A percentile compares a stretch with the other conserved stretches of the same genome.
Evolutionary conservation across 208 protist genomes (phyloP).

Genomic region (Leishmania mexicana): DNA sequence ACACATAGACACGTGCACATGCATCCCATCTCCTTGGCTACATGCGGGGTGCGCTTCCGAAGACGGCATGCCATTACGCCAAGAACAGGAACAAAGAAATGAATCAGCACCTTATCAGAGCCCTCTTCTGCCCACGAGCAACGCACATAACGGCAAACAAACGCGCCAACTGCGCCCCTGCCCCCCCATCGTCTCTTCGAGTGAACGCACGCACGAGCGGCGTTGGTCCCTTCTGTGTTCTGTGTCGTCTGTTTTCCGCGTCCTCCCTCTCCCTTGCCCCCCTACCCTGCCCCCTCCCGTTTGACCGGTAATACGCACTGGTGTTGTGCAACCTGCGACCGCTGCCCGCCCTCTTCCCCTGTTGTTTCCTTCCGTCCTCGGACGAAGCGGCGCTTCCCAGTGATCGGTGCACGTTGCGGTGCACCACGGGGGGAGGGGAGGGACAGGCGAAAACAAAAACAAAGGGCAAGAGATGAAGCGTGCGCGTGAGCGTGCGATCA

Average conservation of each 20-base stretch:
- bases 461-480: not conserved
- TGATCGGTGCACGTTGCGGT: not conserved
- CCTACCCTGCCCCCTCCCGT: not conserved
- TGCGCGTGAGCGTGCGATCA: slow-evolving; percentile 47
- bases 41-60: not conserved
- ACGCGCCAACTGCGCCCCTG: not conserved
- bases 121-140: not conserved
- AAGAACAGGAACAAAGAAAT: slow-evolving; percentile 11
- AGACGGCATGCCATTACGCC: not conserved
- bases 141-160: not conserved
- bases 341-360: not conserved
- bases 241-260: no score
- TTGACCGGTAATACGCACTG: not conserved
- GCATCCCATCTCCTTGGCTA: not conserved
- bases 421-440: not conserved
- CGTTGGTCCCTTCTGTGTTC: not conserved
- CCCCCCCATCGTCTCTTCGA: not conserved
- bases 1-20: not conserved
- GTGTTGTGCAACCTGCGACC: not conserved
- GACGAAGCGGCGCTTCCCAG: not conserved
- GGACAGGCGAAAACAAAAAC: not conserved
- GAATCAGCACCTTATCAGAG: not conserved
- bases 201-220: not conserved
- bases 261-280: not conserved
- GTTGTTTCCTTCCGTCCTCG: not conserved